A percentile compares a stretch with the other conserved stretches of the same genome.
phyloP scores from a whole-genome alignment of 768 basidiomycete genomes.

The Ramaria rubella region DNA sequence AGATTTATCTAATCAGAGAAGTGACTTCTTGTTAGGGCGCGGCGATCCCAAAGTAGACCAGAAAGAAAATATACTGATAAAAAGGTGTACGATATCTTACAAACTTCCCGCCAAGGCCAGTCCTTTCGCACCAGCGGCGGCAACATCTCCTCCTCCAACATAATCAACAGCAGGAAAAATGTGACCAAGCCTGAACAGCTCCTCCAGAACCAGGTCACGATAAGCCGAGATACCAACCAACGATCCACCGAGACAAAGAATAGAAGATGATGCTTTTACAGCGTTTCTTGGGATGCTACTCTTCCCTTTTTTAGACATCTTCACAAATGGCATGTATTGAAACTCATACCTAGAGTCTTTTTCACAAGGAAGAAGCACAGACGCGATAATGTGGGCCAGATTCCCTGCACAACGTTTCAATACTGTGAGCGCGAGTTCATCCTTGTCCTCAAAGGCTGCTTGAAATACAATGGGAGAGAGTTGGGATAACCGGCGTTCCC shows the following conservation, averaged over 20 bases:
- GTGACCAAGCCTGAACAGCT: conserved; percentile 51
- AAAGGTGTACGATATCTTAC: not conserved
- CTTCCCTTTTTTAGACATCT: not conserved
- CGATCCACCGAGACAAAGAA: conserved; percentile 77
- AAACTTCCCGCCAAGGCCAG: conserved; percentile 23
- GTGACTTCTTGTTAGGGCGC: too few relatives aligned
- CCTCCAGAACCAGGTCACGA: conserved; percentile 46
- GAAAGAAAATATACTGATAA: too few relatives aligned
- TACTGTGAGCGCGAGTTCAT: conserved; percentile 58
- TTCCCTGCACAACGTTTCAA: conserved; percentile 43
- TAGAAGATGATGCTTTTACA: conserved; percentile 47
- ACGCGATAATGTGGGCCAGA: conserved; percentile 54
- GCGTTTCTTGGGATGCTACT: conserved; percentile 4
- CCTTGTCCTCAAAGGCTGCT: conserved; percentile 63
- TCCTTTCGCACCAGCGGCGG: conserved; percentile 55
- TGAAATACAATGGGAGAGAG: conserved; percentile 73
- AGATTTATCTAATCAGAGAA: too few relatives aligned
- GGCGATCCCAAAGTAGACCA: too few relatives aligned
- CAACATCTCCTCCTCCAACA: conserved; percentile 64
- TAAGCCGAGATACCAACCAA: conserved; percentile 60
- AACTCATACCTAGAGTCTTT: conserved; percentile 10
- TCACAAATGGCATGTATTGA: not conserved
- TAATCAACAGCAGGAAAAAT: conserved; percentile 59
- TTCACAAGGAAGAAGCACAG: conserved; percentile 40
- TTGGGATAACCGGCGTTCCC: conserved; percentile 67